phyloP scores from a whole-genome alignment of 108 stramenopile species.

The Skeletonema menzelii region DNA sequence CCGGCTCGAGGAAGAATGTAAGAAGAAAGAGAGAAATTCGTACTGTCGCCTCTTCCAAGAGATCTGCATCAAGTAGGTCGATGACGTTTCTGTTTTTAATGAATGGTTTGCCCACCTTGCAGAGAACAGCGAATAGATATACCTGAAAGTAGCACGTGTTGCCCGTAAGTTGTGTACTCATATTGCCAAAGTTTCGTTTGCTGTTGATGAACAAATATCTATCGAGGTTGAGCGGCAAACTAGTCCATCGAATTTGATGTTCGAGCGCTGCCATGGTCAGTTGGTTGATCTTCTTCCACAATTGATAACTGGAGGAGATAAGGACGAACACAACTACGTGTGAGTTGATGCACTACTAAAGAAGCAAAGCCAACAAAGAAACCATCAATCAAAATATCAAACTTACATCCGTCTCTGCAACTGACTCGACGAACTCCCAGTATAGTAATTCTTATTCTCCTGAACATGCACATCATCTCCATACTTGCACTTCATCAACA shows the following conservation, averaged over 20 bases:
- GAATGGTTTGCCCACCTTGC: slow-evolving; percentile 47
- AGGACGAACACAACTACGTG: not conserved
- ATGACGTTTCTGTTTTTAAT: slow-evolving; percentile 25
- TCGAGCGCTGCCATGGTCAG: slow-evolving; percentile 3
- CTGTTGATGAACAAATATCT: slow-evolving; percentile 49
- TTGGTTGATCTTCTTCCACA: slow-evolving; percentile 51
- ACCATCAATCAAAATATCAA: not conserved
- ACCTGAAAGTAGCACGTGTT: slow-evolving; percentile 64
- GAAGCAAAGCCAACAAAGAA: not conserved
- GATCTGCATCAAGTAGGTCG: slow-evolving; percentile 21
- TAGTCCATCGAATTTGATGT: slow-evolving; percentile 10
- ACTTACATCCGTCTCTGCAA: slow-evolving; percentile 41
- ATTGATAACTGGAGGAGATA: slow-evolving; percentile 5
- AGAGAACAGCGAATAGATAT: slow-evolving; percentile 52
- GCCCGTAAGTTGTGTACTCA: slow-evolving; percentile 56
- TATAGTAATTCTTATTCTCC: slow-evolving; percentile 59
- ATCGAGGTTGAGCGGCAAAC: slow-evolving; percentile 34
- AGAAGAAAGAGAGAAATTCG: slow-evolving; percentile 49
- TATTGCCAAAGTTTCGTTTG: slow-evolving; percentile 2
- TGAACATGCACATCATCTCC: slow-evolving; percentile 51
- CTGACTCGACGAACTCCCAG: slow-evolving; percentile 6
- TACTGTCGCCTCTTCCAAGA: slow-evolving; percentile 42
- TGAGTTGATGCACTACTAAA: not conserved
- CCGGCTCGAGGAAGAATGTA: slow-evolving; percentile 52
- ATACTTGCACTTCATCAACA: slow-evolving; percentile 59